Conservation (phyloP, 352 stramenopile species). For the Globisporangium orthogonon region DNA sequence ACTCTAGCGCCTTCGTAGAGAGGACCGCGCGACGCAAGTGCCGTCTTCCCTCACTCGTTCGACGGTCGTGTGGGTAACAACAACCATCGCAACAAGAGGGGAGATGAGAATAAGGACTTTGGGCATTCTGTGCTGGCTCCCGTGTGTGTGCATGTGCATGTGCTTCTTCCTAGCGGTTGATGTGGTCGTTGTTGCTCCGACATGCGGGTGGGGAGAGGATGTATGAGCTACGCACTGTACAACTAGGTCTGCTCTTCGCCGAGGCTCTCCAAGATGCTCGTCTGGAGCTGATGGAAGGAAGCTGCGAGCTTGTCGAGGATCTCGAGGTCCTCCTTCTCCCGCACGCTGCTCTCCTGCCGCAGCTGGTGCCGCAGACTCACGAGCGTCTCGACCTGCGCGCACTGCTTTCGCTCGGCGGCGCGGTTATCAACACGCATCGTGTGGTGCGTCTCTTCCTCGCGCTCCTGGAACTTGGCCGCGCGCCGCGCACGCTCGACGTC, state of each 20-base stretch:
- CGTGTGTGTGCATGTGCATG: neutral
- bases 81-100: slow-evolving; percentile 10
- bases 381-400: slow-evolving; percentile 36
- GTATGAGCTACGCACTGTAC: no score
- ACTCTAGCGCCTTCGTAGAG: neutral
- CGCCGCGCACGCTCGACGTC: slow-evolving; percentile 62
- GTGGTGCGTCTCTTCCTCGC: slow-evolving; percentile 58
- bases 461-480: slow-evolving; percentile 44
- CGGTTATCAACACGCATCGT: slow-evolving; percentile 69
- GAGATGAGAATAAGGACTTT: slow-evolving; percentile 13
- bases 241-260: slow-evolving; percentile 30
- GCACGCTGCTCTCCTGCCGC: slow-evolving; percentile 32
- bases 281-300: slow-evolving; percentile 72
- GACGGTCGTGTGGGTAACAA: slow-evolving; percentile 27
- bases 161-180: neutral
- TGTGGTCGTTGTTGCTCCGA: no score
- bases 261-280: slow-evolving; percentile 78
- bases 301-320: slow-evolving; percentile 78
- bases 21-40: slow-evolving; percentile 7
- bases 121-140: slow-evolving; percentile 12
- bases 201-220: no score
- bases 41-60: neutral
- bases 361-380: slow-evolving; percentile 49
- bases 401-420: slow-evolving; percentile 37
- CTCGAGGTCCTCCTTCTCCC: slow-evolving; percentile 63